phyloP scores from a whole-genome alignment of 345 rosid species.

The Pistacia integerrima region DNA sequence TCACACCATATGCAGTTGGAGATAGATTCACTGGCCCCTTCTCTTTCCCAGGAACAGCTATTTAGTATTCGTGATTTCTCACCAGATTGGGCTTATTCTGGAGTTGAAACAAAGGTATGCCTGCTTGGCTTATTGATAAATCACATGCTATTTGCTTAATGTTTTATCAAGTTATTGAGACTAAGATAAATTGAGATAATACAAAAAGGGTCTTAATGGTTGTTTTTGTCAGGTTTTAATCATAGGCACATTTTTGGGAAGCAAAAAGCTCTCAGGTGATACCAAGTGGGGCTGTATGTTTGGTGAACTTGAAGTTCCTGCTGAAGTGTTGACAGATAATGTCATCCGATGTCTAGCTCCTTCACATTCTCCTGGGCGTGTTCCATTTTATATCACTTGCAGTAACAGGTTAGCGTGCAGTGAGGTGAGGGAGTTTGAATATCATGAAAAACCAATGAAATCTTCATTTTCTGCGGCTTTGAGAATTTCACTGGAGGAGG shows the following conservation, averaged over 20 bases:
- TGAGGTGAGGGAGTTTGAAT: slow-evolving; percentile 75
- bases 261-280: slow-evolving; percentile 38
- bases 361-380: slow-evolving; percentile 51
- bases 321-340: slow-evolving; percentile 53
- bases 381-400: slow-evolving; percentile 69
- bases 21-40: slow-evolving; percentile 69
- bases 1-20: slow-evolving; percentile 58
- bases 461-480: slow-evolving; percentile 11
- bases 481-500: slow-evolving; percentile 28
- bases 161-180: not conserved
- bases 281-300: slow-evolving; percentile 72
- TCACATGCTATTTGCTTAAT: not conserved
- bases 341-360: slow-evolving; percentile 63
- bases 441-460: slow-evolving; percentile 45
- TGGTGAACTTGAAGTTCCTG: slow-evolving; percentile 70
- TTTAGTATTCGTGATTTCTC: slow-evolving; percentile 71
- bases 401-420: slow-evolving; percentile 71
- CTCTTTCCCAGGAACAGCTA: slow-evolving; percentile 79
- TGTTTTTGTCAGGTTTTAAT: slow-evolving; percentile 48
- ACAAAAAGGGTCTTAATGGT: slow-evolving; percentile 8
- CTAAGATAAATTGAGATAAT: not conserved
- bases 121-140: not conserved
- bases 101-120: slow-evolving; percentile 52
- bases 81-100: slow-evolving; percentile 67
- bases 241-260: slow-evolving; percentile 53